phyloP scores from a whole-genome alignment of 257 asterid species.

The Gentiana macrophylla region DNA sequence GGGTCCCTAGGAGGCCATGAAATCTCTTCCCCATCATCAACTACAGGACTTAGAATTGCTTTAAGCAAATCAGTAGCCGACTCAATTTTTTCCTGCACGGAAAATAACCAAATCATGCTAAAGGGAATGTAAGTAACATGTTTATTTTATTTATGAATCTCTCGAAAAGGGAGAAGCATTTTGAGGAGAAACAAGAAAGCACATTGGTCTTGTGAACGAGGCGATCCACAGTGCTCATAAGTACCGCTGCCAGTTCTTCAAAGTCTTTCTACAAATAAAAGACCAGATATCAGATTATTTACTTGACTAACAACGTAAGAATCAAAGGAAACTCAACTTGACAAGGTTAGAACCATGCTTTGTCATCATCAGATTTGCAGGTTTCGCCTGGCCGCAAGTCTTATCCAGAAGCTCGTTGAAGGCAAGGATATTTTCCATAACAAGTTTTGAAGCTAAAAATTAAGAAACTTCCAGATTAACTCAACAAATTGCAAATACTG shows the following conservation, averaged over 20 bases:
- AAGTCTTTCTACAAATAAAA: constrained; percentile 64
- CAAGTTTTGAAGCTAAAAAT: constrained; percentile 66
- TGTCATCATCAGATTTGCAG: constrained; percentile 90
- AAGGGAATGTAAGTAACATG: constrained; percentile 1
- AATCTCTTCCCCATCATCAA: constrained; percentile 61
- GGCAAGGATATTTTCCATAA: constrained; percentile 86
- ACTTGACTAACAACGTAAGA: constrained; percentile 6
- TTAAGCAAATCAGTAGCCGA: constrained; percentile 90
- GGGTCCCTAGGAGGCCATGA: constrained; percentile 89
- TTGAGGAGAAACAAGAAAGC: constrained; percentile 12
- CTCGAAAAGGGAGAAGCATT: background rate
- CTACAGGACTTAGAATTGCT: constrained; percentile 59
- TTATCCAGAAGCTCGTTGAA: constrained; percentile 92
- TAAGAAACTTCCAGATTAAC: constrained; percentile 6
- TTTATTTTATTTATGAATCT: background rate
- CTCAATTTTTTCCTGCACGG: constrained; percentile 69
- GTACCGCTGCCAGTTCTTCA: constrained; percentile 69
- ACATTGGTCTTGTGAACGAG: constrained; percentile 85
- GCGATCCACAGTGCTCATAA: constrained; percentile 73
- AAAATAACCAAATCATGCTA: constrained; percentile 5
- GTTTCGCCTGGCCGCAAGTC: constrained; percentile 89
- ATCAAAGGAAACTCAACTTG: constrained; percentile 10
- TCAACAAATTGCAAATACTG: background rate
- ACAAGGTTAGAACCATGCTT: constrained; percentile 49
- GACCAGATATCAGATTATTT: constrained; percentile 13